Conservation (phyloP, 2,329 filamentous ascomycete genomes). For the Fusarium stilboides region DNA sequence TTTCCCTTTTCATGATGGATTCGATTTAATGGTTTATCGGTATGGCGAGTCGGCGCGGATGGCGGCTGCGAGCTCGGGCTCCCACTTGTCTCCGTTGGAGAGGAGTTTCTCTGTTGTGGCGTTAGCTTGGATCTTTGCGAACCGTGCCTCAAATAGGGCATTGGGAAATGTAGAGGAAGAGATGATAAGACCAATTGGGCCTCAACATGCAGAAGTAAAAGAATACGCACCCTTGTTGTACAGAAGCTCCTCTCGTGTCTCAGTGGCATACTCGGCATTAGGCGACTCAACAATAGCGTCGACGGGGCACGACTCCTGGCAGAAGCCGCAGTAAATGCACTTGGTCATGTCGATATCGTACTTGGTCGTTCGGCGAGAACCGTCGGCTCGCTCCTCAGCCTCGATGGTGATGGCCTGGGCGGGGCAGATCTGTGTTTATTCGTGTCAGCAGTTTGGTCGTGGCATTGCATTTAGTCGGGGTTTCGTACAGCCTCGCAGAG, state of each 20-base stretch:
- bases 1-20: conserved; percentile 34
- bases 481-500: conserved; percentile 86
- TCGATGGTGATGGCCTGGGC: conserved; percentile 99
- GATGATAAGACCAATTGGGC: not conserved
- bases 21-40: conserved; percentile 67
- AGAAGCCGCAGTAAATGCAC: conserved; percentile 99
- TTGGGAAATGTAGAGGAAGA: not conserved
- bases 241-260: conserved; percentile 89
- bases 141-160: conserved; percentile 8
- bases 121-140: conserved; percentile 41
- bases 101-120: conserved; percentile 79
- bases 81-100: conserved; percentile 95
- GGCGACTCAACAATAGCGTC: conserved; percentile 84
- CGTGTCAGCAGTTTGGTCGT: conserved; percentile 26
- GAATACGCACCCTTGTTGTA: conserved; percentile 85
- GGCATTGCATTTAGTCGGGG: not conserved
- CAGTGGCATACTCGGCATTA: conserved; percentile 75
- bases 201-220: not conserved
- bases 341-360: conserved; percentile 99
- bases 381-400: conserved; percentile 97
- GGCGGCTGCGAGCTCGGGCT: conserved; percentile 93
- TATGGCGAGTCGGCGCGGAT: conserved; percentile 95
- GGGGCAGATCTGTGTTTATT: conserved; percentile 81
- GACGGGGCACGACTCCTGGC: conserved; percentile 98
- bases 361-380: conserved; percentile 92